These are phyloP conservation scores for Sclerotinia trifoliorum DNA, from an alignment of 2,329 filamentous ascomycete genomes.

Conservation along the genomic window DNA sequence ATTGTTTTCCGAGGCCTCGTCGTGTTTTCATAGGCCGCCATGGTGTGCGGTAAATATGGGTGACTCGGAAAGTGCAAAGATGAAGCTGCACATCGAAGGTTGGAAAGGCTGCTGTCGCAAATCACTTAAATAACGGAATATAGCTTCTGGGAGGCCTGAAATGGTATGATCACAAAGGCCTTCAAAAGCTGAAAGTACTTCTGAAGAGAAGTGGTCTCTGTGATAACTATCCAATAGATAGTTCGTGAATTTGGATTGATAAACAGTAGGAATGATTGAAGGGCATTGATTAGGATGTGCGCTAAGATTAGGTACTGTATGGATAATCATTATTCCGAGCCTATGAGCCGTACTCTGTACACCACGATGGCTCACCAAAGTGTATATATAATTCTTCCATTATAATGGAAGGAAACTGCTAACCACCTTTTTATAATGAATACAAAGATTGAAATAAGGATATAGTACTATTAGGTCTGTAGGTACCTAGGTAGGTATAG, in stretches of 20 bases:
- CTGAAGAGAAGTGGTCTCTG: not conserved
- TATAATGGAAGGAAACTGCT: not conserved
- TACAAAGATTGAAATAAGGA: not conserved
- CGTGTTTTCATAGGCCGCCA: slow-evolving; percentile 36
- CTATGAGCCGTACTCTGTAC: not conserved
- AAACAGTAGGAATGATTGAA: not conserved
- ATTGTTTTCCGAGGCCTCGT: slow-evolving; percentile 35
- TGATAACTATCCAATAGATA: not conserved
- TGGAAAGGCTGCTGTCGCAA: slow-evolving; percentile 11
- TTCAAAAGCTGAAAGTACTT: not conserved
- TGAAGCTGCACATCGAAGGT: slow-evolving; percentile 18
- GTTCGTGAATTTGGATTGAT: not conserved
- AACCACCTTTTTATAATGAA: not conserved
- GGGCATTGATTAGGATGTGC: not conserved
- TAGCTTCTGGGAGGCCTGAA: not conserved
- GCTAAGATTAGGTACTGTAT: not conserved
- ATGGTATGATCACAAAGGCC: not conserved
- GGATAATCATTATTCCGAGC: not conserved
- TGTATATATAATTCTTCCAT: not conserved
- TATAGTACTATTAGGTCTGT: too few species aligned
- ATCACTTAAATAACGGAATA: not conserved
- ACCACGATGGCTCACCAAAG: not conserved
- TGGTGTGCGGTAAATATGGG: slow-evolving; percentile 23
- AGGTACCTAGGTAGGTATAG: too few species aligned
- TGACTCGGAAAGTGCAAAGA: slow-evolving; percentile 6